Evolutionary conservation across 495 filamentous ascomycete species (phyloP).

Genomic region (Daldinia childiae): DNA sequence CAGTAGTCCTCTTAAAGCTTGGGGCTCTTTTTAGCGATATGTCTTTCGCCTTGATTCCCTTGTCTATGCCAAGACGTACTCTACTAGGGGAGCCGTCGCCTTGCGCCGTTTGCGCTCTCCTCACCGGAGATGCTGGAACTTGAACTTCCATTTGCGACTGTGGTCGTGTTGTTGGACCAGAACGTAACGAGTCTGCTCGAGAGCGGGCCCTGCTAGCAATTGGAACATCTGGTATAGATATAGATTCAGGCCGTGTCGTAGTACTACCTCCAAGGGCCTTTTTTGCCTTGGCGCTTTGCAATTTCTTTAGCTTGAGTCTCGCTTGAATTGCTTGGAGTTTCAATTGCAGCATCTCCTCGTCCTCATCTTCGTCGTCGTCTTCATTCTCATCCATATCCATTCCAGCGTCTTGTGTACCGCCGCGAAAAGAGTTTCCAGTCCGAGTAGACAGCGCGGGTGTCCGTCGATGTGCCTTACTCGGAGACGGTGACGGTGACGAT

Average conservation of each 20-base stretch:
- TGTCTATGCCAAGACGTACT: conserved; percentile 87
- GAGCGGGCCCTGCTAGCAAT: conserved; percentile 38
- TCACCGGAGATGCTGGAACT: conserved; percentile 83
- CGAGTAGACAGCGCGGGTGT: conserved; percentile 11
- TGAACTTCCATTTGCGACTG: conserved; percentile 65
- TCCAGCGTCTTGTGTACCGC: conserved; percentile 42
- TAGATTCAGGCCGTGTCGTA: conserved; percentile 36
- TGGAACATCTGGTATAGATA: conserved; percentile 28
- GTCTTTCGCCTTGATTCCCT: conserved; percentile 81
- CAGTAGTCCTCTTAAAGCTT: conserved; percentile 49
- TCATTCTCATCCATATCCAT: conserved; percentile 65
- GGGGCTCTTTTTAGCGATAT: conserved; percentile 85
- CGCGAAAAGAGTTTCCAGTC: conserved; percentile 33
- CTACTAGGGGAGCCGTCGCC: conserved; percentile 80
- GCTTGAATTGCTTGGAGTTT: conserved; percentile 87
- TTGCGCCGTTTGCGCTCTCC: conserved; percentile 54
- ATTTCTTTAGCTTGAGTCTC: conserved; percentile 84
- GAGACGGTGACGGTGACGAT: conserved; percentile 71
- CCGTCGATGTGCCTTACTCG: conserved; percentile 49
- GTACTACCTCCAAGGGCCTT: conserved; percentile 43
- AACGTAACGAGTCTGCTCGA: conserved; percentile 20
- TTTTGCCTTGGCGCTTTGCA: conserved; percentile 69
- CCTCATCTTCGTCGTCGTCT: conserved; percentile 78
- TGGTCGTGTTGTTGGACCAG: conserved; percentile 41
- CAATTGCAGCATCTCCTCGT: conserved; percentile 88